Evolutionary conservation across 2,329 filamentous ascomycete species (phyloP), one percentile per base, ranked within the genome.

Genomic region (Alternaria hordeiaustralica): DNA sequence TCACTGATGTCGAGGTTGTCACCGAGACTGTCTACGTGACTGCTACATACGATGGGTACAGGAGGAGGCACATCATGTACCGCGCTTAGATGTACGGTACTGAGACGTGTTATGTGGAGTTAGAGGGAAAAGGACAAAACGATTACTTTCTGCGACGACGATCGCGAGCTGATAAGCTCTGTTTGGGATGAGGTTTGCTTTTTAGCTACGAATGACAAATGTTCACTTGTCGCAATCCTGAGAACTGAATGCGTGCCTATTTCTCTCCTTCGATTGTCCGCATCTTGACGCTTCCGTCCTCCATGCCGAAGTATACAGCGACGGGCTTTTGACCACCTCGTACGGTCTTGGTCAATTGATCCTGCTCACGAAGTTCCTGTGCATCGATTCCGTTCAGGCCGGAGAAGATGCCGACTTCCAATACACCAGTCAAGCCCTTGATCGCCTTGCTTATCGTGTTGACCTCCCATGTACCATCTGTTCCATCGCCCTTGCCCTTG

Each of bases 251-350:
- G 36, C 36, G 8, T 5, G 10, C 25, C 23, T 65, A 74, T 56
- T 63, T 61, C 66, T 74, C 72, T 15, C 71, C 72, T 13, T 77
- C 67, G 21, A 69, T 68, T 18, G 74, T 78, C 59, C 77, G 68
- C 8, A 82, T 75, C 63, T 79, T 70, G 12, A 85, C 82, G 60
- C 76, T 81, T 11, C 84, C 84, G 65, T 85, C 92, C 47, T 91
- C 87, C 88, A 96, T 92, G 36, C 96, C 96, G 81, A 98, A 99
- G 83, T 98, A 99, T 23, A 93, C 94, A 26, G 94, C 94, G 12
- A 97, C 87, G 0, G 96, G 96, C 82, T 95, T 97, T 83, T 97
- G 93, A 1, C 92, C 94, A 51, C 79, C 77, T 6, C 68, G 71
- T 13, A 78, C 86, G 85, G 62, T 85, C 84, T 65, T 65, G 49